Base-by-base conservation (phyloP, 306 rosid genomes). In the Alnus rubra region DNA sequence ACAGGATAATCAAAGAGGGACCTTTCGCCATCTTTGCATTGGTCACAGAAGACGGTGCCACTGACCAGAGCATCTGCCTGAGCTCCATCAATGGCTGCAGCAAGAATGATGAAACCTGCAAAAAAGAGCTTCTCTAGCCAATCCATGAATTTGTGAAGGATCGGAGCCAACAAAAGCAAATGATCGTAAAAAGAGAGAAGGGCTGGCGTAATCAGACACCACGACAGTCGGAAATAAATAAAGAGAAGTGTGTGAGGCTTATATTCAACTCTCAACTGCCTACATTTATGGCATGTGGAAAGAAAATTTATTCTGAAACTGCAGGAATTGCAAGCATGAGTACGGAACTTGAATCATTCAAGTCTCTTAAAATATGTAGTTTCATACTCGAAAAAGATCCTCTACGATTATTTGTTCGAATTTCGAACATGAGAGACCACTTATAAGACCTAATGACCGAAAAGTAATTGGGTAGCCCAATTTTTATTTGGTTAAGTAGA, bases 31-130 rank as follows among this genome's bases (percentile, higher is more conserved):
- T 92, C 97, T 80, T 92, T 94, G 92, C 98, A 94, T 76, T 94
- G 97, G 76, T 94, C 98, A 78, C 98, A 94, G 74, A 84, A 87
- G 87, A 94, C 98, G 8, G 90, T 88, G 74, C 98, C 97, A 16
- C 88, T 86, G 83, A 94, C 89, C 87, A 77, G 54, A 28, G 97
- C 82, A 63, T 86, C 87, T 68, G 88, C 97, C 19, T 30, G 74
- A 35, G 82, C 80, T 83, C 76, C 91, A 83, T 86, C 51, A 75
- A 84, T 82, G 86, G 84, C 83, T 6, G 82, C 54, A n/a, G 82
- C 76, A 53, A 82, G 77, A 84, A 91, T 70, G 49, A 91, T 81
- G 78, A 83, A 4, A 67, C 82, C 76, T 6, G 73, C 72, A 50
- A 90, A 53, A 16, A 91, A 71, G 69, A 86, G 84, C 62, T 85